Percentiles rank a stretch among this genome's conserved stretches.
Evolutionary conservation across 139 green algal genomes (phyloP).

Genomic region (Yamagishiella unicocca): DNA sequence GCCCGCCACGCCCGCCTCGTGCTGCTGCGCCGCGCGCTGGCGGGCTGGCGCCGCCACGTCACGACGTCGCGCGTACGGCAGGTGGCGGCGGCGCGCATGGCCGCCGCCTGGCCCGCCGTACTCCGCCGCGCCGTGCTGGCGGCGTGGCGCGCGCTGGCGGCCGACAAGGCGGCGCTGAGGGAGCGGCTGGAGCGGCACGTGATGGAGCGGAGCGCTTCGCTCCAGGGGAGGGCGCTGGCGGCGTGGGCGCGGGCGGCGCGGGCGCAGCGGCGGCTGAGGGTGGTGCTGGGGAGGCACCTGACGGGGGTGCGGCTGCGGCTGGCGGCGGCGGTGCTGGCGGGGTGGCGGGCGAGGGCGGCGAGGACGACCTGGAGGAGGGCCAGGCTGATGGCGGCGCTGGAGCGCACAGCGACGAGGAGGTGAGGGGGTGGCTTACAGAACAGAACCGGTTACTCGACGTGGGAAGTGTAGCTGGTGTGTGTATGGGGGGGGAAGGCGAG

Average conservation of each 20-base stretch:
- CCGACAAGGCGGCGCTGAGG: neutral
- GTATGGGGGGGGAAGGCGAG: no score
- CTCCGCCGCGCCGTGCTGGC: neutral
- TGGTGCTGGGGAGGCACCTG: neutral
- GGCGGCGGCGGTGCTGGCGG: neutral
- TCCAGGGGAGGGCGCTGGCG: neutral
- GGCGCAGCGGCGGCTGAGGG: neutral
- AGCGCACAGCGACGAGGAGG: neutral
- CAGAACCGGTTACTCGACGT: no score
- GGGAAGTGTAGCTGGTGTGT: no score
- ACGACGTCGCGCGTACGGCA: neutral
- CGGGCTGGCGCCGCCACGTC: neutral
- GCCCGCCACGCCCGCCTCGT: neutral
- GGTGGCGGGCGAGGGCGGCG: neutral
- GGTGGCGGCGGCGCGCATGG: neutral
- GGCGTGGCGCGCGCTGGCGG: neutral
- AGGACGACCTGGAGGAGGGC: neutral
- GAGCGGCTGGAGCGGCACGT: neutral
- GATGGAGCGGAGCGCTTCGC: neutral
- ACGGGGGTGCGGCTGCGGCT: neutral
- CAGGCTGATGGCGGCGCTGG: neutral
- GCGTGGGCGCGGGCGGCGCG: neutral
- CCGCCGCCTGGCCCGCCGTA: neutral
- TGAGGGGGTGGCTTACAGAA: no score
- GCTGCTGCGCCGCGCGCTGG: neutral